Conservation (phyloP, 2,329 filamentous ascomycete genomes). For the Penicillium brasilianum region DNA sequence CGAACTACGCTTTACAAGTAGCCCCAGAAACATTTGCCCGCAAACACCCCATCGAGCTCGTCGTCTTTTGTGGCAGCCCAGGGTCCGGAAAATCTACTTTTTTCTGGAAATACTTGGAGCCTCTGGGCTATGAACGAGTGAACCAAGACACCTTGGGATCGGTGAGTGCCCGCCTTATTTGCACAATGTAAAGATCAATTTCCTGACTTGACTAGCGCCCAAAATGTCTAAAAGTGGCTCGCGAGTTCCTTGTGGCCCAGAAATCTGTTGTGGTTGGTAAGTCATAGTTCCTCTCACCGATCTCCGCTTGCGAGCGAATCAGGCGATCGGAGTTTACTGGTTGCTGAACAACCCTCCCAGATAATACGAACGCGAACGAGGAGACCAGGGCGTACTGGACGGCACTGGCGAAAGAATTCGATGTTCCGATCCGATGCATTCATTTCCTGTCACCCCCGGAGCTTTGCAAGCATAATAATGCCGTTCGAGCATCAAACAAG, state of each 20-base stretch:
- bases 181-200: background rate
- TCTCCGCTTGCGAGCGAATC: background rate
- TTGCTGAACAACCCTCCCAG: constrained; percentile 52
- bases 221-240: constrained; percentile 73
- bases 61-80: constrained; percentile 87
- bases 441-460: constrained; percentile 76
- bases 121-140: constrained; percentile 78
- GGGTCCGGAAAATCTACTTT: constrained; percentile 92
- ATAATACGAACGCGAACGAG: constrained; percentile 92
- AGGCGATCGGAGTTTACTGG: background rate
- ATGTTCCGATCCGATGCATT: constrained; percentile 80
- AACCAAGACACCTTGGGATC: constrained; percentile 91
- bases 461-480: constrained; percentile 84
- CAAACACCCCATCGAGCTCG: constrained; percentile 70
- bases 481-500: constrained; percentile 71
- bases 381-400: constrained; percentile 81
- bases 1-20: constrained; percentile 17
- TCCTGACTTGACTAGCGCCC: constrained; percentile 53
- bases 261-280: constrained; percentile 77
- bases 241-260: constrained; percentile 66
- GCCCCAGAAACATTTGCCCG: constrained; percentile 55
- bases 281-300: constrained; percentile 38
- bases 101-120: constrained; percentile 77
- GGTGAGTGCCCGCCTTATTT: constrained; percentile 40
- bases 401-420: constrained; percentile 69